Conservation (phyloP, 495 filamentous ascomycete genomes). For the Neurospora tetrasperma region DNA sequence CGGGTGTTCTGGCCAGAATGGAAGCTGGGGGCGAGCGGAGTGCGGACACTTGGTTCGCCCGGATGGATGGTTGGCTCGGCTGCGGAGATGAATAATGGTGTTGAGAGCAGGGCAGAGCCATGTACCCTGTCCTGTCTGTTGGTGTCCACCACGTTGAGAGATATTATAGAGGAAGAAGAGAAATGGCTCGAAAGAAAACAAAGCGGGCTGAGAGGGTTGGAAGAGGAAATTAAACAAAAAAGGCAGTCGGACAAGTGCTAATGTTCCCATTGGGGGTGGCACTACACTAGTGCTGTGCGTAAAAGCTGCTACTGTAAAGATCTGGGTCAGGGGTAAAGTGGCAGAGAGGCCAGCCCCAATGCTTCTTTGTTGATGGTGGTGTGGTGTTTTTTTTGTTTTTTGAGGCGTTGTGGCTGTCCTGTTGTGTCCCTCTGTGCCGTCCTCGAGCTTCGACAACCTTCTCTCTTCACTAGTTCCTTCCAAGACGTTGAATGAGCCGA, state of each 20-base stretch:
- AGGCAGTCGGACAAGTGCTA: neutral
- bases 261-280: neutral
- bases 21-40: neutral
- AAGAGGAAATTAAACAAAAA: neutral
- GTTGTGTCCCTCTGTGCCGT: neutral
- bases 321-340: neutral
- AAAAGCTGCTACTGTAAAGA: too few species aligned
- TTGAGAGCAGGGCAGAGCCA: neutral
- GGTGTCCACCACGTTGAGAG: neutral
- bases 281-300: neutral
- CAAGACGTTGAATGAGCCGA: neutral
- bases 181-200: neutral
- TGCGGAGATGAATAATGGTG: neutral
- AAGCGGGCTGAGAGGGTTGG: neutral
- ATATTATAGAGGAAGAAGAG: neutral
- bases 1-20: neutral
- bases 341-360: neutral
- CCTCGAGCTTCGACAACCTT: neutral
- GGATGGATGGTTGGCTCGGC: neutral
- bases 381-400: neutral
- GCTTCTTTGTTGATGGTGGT: neutral
- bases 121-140: neutral
- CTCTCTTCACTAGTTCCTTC: neutral
- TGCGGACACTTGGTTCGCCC: neutral
- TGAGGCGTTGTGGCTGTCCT: neutral